Conservation (phyloP, 2,329 filamentous ascomycete species). For the Curvularia eragrostidis region DNA sequence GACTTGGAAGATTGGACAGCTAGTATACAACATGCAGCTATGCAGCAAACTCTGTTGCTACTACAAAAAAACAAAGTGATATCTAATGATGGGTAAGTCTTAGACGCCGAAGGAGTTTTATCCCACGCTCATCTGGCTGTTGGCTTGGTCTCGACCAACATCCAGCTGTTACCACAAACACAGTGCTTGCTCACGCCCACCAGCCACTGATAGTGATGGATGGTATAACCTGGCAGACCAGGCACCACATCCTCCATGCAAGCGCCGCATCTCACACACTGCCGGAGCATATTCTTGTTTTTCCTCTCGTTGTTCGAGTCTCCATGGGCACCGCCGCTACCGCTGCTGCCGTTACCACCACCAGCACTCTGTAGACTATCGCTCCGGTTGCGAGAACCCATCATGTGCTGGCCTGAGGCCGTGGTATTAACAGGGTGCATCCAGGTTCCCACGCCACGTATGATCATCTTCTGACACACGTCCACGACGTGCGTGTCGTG, state of each 20-base stretch:
- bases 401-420: slow-evolving; percentile 6
- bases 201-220: slow-evolving; percentile 43
- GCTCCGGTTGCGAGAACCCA: slow-evolving; percentile 24
- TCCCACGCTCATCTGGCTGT: slow-evolving; percentile 10
- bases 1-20: no score
- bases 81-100: no score
- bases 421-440: slow-evolving; percentile 25
- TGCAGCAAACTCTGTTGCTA: no score
- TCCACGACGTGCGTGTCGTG: slow-evolving; percentile 66
- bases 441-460: slow-evolving; percentile 40
- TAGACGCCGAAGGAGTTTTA: no score
- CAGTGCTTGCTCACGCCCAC: slow-evolving; percentile 50
- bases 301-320: slow-evolving; percentile 9
- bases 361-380: slow-evolving; percentile 30
- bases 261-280: slow-evolving; percentile 55
- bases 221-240: slow-evolving; percentile 39
- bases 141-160: slow-evolving; percentile 40
- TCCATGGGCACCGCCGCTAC: slow-evolving; percentile 3
- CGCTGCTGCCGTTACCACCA: background rate
- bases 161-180: slow-evolving; percentile 49
- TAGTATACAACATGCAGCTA: background rate
- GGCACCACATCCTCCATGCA: slow-evolving; percentile 55
- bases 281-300: slow-evolving; percentile 42
- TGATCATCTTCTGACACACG: slow-evolving; percentile 61
- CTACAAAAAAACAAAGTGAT: no score